These are phyloP conservation scores for Monosporascus sp. DNA, from an alignment of 2,329 filamentous ascomycete species.

Conservation along the genomic window DNA sequence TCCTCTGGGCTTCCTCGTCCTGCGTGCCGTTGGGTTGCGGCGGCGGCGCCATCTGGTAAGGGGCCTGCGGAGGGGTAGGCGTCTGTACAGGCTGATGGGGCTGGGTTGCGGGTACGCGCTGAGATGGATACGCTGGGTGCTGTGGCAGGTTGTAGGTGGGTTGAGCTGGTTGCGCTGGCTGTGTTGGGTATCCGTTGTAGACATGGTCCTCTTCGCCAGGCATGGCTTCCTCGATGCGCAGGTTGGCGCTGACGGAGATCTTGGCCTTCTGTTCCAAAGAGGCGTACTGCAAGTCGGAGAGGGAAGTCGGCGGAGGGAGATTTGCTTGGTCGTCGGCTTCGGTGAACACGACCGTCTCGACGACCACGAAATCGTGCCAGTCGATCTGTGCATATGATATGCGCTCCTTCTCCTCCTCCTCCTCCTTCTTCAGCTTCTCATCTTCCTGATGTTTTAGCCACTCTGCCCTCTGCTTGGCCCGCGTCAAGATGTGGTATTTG, in stretches of 20 bases:
- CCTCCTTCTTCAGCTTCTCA: conserved; percentile 84
- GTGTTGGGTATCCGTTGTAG: conserved; percentile 44
- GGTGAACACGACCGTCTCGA: conserved; percentile 90
- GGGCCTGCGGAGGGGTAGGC: conserved; percentile 31
- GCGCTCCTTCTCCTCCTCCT: conserved; percentile 78
- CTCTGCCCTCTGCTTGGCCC: conserved; percentile 80
- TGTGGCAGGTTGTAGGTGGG: conserved; percentile 39
- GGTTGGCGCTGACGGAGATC: conserved; percentile 74
- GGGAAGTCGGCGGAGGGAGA: conserved; percentile 81
- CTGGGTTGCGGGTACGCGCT: conserved; percentile 25
- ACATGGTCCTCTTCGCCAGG: conserved; percentile 69
- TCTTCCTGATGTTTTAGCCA: conserved; percentile 80
- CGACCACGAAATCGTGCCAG: conserved; percentile 96
- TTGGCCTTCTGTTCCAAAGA: conserved; percentile 93
- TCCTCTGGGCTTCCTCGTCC: conserved; percentile 59
- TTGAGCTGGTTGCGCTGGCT: conserved; percentile 22
- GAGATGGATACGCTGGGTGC: conserved; percentile 38
- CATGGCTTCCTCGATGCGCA: conserved; percentile 93
- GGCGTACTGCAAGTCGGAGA: conserved; percentile 88
- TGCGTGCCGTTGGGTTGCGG: conserved; percentile 36
- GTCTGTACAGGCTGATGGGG: conserved; percentile 30
- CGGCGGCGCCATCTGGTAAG: conserved; percentile 29
- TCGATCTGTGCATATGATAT: conserved; percentile 79
- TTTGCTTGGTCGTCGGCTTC: conserved; percentile 82
- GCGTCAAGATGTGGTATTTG: conserved; percentile 72